Base-by-base conservation (phyloP, 345 rosid genomes). In the Bruguiera sexangula region DNA sequence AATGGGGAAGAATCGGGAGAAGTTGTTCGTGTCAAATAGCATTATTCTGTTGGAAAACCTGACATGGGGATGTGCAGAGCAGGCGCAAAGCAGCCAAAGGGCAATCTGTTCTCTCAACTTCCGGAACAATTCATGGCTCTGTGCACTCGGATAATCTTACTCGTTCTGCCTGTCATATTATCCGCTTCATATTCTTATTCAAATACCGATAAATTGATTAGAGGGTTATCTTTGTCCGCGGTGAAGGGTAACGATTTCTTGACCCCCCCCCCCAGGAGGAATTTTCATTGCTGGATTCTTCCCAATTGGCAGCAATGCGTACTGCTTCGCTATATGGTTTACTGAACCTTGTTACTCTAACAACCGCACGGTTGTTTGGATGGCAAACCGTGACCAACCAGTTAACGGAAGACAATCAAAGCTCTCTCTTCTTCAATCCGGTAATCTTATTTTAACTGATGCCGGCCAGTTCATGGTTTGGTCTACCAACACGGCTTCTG, bases 331-430 rank as follows among this genome's bases (percentile, higher is more conserved):
- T 1, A 34, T 67, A 36, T 67, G 70, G 70, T 67, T 54, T 24
- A 67, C n/a, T 6, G n/a, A 34, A 18, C 51, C 62, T 24, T 67
- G 22, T 13, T 55, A 62, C 34, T 13, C 32, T 26, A 65, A 7
- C 1, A 65, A 66, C 67, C 26, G 22, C 61, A 68, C 79, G 29
- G 34, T 71, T 6, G 81, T 76, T 31, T 82, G 85, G 83, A 69
- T 69, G 75, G 83, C 81, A 3, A 77, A 79, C 75, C 71, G 82
- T 0, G 73, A 80, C 63, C 6, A 30, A 20, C 82, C 83, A 0
- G 82, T 78, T 0, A 72, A 72, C 8, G 86, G 82, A 19, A 75
- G 31, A 52, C 8, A 31, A 31, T 80, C 86, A 8, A 77, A 57
- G 66, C 64, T 80, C 4, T 31, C 69, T 20, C 8, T 80, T 6